Base-by-base conservation (phyloP, 2,329 filamentous ascomycete species). In the Fusarium compactum region DNA sequence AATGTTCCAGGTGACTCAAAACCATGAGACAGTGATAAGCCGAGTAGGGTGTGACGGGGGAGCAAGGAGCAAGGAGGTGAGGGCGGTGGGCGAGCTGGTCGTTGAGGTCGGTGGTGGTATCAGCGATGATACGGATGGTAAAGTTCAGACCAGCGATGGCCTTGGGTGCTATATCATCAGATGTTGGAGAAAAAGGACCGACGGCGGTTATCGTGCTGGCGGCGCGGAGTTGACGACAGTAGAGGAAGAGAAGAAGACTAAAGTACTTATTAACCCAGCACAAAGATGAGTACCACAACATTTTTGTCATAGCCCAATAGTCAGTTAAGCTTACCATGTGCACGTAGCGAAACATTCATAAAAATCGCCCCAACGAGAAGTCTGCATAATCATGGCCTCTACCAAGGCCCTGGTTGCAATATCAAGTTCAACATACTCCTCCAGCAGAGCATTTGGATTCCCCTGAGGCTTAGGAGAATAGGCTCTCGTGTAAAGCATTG, bases 71-170 rank as follows among this genome's bases (percentile, higher is more conserved):
- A 27, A 80, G 72, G 24, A 78, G 72, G 22, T 77, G 76, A 12
- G 79, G 76, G 14, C 72, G 71, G 40, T 74, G 76, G 24, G 76
- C 71, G 29, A 80, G 77, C 50, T 78, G 76, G 40, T 76, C 73
- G 54, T 79, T 79, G 51, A 79, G 76, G 34, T 79, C 77, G 41
- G 75, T 75, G n/a, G 78, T 79, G 24, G 78, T 78, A 55, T 80
- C 78, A 56, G 77, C 74, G 40, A 80, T 77, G 51, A 80, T 78
- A 47, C 78, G 76, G 38, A 80, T 77, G 56, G 78, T 78, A 58
- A 80, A 80, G 69, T 80, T 80, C 58, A 80, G 74, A 56, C 78
- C 79, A 16, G 78, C 77, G 18, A 80, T 77, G 65, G 78, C 78
- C 58, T 80, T 80, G 38, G 73, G 74, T 34, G 77, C 73, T 27